A percentile compares a stretch with the other conserved stretches of the same genome.
phyloP scores from a whole-genome alignment of 2,329 filamentous ascomycete genomes.

The Dactylellina sp. region DNA sequence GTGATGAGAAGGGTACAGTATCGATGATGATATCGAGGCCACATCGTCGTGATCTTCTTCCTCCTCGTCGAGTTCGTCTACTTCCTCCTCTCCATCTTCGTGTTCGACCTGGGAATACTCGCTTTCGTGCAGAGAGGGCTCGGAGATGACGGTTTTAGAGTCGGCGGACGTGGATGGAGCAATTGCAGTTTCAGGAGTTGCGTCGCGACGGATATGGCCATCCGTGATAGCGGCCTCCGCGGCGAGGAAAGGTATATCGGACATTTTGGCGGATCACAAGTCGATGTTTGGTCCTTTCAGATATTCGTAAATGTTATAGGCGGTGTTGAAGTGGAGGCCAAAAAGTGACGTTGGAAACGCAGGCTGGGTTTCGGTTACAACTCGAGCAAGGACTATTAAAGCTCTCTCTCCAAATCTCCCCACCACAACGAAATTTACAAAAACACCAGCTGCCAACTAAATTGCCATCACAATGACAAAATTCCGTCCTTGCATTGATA shows the following conservation, averaged over 20 bases:
- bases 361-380: conserved; percentile 34
- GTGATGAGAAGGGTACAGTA: conserved; percentile 68
- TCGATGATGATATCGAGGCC: conserved; percentile 77
- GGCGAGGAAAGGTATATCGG: conserved; percentile 44
- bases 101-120: conserved; percentile 33
- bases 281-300: conserved; percentile 10
- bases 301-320: neutral
- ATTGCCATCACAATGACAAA: conserved; percentile 75
- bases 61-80: conserved; percentile 60
- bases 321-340: conserved; percentile 15
- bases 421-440: conserved; percentile 1
- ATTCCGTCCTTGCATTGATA: conserved; percentile 95
- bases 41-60: conserved; percentile 69
- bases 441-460: neutral
- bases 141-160: conserved; percentile 38
- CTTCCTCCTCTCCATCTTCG: conserved; percentile 33
- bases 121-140: conserved; percentile 34
- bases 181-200: conserved; percentile 41
- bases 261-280: conserved; percentile 23
- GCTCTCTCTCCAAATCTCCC: conserved; percentile 8
- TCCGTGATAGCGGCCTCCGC: conserved; percentile 42
- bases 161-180: conserved; percentile 52
- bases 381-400: conserved; percentile 9
- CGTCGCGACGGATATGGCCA: conserved; percentile 39
- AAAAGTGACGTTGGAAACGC: conserved; percentile 35